Evolutionary conservation across 768 basidiomycete genomes (phyloP).

Genomic region (Pisolithus marmoratus): DNA sequence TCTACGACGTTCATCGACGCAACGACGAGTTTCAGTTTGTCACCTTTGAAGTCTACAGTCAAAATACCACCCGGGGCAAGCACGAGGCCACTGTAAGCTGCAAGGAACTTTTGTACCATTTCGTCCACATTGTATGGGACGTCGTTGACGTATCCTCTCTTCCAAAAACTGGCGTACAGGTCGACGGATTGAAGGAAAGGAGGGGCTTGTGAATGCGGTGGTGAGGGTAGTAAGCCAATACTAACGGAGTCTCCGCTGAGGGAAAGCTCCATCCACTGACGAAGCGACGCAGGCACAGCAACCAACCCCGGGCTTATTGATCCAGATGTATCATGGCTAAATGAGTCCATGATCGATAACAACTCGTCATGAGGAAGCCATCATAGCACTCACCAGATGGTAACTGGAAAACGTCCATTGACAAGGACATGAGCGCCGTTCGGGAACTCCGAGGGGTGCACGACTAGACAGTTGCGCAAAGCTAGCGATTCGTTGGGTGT

Average conservation of each 20-base stretch:
- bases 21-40: conserved; percentile 69
- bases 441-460: conserved; percentile 71
- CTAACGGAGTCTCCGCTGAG: conserved; percentile 69
- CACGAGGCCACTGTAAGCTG: conserved; percentile 67
- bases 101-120: conserved; percentile 67
- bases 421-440: conserved; percentile 70
- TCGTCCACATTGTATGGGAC: conserved; percentile 88
- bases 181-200: conserved; percentile 75
- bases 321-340: conserved; percentile 74
- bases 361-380: background rate
- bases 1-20: conserved; percentile 56
- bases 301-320: conserved; percentile 63
- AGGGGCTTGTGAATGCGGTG: conserved; percentile 47
- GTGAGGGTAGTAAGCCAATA: conserved; percentile 50
- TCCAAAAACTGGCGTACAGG: conserved; percentile 67
- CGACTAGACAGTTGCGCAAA: conserved; percentile 75
- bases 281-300: conserved; percentile 71
- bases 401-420: conserved; percentile 66
- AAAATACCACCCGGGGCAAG: conserved; percentile 65
- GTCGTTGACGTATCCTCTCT: conserved; percentile 45
- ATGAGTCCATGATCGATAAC: conserved; percentile 21
- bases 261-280: conserved; percentile 89
- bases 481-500: conserved; percentile 67
- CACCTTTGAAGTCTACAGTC: conserved; percentile 85
- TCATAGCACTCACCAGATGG: conserved; percentile 55